These are phyloP conservation scores for Cryomyces antarcticus DNA, from an alignment of 495 filamentous ascomycete species.

Conservation along the genomic window DNA sequence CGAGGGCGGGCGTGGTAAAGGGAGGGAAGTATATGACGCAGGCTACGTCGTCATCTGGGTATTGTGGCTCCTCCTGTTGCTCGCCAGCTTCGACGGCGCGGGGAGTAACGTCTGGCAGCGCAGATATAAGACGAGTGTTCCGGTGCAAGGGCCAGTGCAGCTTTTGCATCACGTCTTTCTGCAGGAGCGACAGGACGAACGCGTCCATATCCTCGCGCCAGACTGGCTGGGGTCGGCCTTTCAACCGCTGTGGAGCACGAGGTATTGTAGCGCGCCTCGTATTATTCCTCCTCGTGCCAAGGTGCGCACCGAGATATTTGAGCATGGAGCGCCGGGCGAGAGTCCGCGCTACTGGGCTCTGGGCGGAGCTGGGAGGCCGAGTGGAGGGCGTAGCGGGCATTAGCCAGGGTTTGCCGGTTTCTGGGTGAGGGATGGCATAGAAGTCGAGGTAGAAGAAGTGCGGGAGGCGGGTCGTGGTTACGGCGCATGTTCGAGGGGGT, in stretches of 20 bases:
- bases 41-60: conserved; percentile 13
- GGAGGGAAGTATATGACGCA: conserved; percentile 6
- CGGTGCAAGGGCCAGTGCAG: conserved; percentile 12
- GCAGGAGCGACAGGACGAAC: conserved; percentile 33
- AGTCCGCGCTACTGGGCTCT: neutral
- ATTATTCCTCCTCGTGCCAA: conserved; percentile 11
- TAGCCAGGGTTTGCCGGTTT: conserved; percentile 3
- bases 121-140: neutral
- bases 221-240: conserved; percentile 14
- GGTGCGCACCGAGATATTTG: neutral
- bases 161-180: conserved; percentile 23
- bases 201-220: conserved; percentile 55
- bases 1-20: neutral
- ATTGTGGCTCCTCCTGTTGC: no score
- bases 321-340: conserved; percentile 1
- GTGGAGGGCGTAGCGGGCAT: neutral
- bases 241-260: conserved; percentile 8
- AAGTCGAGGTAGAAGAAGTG: conserved; percentile 42
- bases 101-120: neutral
- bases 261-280: no score
- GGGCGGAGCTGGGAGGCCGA: neutral
- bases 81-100: conserved; percentile 12
- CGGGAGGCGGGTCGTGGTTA: conserved; percentile 38
- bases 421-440: conserved; percentile 33
- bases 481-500: conserved; percentile 36